Evolutionary conservation across 768 basidiomycete genomes (phyloP).

Genomic region (Rhodotorula babjevae): DNA sequence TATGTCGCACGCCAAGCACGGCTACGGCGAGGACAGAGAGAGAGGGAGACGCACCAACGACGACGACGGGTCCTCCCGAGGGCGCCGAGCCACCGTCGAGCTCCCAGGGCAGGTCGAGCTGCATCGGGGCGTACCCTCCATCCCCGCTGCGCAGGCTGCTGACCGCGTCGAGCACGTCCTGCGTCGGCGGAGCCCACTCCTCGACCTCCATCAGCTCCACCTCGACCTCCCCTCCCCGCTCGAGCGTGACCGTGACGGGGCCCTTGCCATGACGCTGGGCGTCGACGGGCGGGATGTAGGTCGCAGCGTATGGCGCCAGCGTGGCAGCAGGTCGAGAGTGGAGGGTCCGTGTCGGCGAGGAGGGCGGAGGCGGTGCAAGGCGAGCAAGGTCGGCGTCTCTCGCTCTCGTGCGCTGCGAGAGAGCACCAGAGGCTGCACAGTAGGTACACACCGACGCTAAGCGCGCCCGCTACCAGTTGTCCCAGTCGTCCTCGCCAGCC

Average conservation of each 20-base stretch:
- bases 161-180: slow-evolving; percentile 21
- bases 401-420: neutral
- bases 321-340: neutral
- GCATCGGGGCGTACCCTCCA: neutral
- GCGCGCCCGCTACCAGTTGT: neutral
- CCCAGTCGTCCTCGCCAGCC: neutral
- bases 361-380: neutral
- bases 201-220: slow-evolving; percentile 17
- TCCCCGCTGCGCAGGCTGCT: neutral
- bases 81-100: neutral
- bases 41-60: slow-evolving; percentile 13
- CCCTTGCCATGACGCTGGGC: neutral
- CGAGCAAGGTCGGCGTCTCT: no score
- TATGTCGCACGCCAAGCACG: no score
- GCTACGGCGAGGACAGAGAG: neutral
- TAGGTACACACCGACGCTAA: neutral
- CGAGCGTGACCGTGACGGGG: slow-evolving; percentile 14
- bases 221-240: neutral
- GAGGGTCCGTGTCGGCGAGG: neutral
- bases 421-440: neutral
- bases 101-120: slow-evolving; percentile 28
- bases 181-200: neutral
- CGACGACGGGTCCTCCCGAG: neutral
- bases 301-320: slow-evolving; percentile 29
- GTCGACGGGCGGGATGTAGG: slow-evolving; percentile 7